Evolutionary conservation across 495 filamentous ascomycete species (phyloP), one percentile per base, ranked within the genome.

Genomic region (Chaetomidium leptoderma): DNA sequence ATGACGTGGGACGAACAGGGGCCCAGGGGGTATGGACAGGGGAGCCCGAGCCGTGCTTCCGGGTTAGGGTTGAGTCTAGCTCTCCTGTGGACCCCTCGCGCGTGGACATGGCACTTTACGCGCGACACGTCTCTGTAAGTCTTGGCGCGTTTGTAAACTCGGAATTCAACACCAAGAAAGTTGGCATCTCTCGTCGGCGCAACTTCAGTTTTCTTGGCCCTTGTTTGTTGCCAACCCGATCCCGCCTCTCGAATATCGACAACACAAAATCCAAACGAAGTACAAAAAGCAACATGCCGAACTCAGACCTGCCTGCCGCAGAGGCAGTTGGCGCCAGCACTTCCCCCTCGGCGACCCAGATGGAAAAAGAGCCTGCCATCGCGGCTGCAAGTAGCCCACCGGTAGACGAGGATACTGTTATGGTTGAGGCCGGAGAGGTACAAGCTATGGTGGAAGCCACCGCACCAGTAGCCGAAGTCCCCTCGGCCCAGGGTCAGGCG

Each of bases 351-450:
- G 17, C 55, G 14, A 42, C 26, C 29, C 54, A 36, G 21, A 63
- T 67, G 59, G 60, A 60, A 3, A 58, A 61, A 29, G 58, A 61
- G 2, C 1, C 11, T 9, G 51, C 45, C 1, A 6, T 23, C 16
- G 36, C 27, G 33, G 46, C 36, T 24, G 27, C 2, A 9, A 51
- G 50, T 8, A 45, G 43, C 27, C 26, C 53, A 11, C n/a, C 30
- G 8, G 26, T 2, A 29, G 64, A 56, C 3, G 58, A 64, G 9
- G 66, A 64, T 10, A 23, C 57, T 40, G 40, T 35, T 26, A 68
- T 68, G 66, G 44, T 24, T 1, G 64, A 66, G 39, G 55, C 50
- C 21, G 53, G 35, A 7, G 51, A 14, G 47, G 27, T 50, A n/a
- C 13, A 26, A 27, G 30, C 33, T 6, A 29, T 39, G 3, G 57